Conservation (phyloP, 2,329 filamentous ascomycete genomes). For the Fusarium drepaniforme region DNA sequence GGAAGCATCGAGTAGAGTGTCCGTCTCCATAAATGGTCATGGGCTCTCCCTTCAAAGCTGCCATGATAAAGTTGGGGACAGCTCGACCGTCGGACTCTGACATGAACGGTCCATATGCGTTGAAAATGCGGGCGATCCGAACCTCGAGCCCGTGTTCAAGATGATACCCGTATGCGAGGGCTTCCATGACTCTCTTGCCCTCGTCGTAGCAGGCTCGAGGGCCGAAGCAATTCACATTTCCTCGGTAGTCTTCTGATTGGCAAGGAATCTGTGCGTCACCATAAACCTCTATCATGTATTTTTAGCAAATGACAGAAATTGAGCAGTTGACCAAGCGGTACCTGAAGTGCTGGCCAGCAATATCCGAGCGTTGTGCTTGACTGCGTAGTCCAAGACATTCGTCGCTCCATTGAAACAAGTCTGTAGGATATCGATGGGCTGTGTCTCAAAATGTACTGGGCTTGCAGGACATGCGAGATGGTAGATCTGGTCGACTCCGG, state of each 20-base stretch:
- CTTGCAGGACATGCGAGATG: slow-evolving; percentile 37
- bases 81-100: slow-evolving; percentile 24
- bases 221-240: slow-evolving; percentile 56
- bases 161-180: slow-evolving; percentile 49
- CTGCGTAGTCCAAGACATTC: slow-evolving; percentile 31
- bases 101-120: slow-evolving; percentile 36
- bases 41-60: slow-evolving; percentile 24
- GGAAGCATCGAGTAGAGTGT: slow-evolving; percentile 31
- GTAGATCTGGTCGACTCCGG: slow-evolving; percentile 32
- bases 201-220: slow-evolving; percentile 57
- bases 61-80: slow-evolving; percentile 36
- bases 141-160: slow-evolving; percentile 35
- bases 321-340: neutral
- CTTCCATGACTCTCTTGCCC: slow-evolving; percentile 54
- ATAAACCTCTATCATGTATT: slow-evolving; percentile 18
- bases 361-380: slow-evolving; percentile 32
- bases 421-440: slow-evolving; percentile 35
- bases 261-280: slow-evolving; percentile 22
- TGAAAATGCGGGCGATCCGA: slow-evolving; percentile 38
- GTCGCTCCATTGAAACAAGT: slow-evolving; percentile 34
- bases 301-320: neutral
- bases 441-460: slow-evolving; percentile 30
- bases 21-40: slow-evolving; percentile 36
- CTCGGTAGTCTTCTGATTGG: slow-evolving; percentile 49
- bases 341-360: slow-evolving; percentile 35